phyloP scores from a whole-genome alignment of 2,329 filamentous ascomycete species.

The Nannizzia gypsea region DNA sequence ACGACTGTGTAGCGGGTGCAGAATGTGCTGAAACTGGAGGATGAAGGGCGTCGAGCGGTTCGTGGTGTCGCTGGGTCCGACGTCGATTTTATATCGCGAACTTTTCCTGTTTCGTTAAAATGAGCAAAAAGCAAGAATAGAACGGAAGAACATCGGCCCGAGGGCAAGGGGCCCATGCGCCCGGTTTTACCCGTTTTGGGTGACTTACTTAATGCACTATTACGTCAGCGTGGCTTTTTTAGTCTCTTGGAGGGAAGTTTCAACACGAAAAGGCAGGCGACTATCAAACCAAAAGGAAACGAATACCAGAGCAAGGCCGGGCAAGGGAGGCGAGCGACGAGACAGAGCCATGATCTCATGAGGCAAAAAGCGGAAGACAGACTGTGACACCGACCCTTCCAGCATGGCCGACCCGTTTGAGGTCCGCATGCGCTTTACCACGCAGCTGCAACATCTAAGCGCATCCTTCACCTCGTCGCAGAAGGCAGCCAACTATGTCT shows the following conservation, averaged over 20 bases:
- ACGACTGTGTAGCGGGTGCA: neutral
- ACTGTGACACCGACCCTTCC: conserved; percentile 24
- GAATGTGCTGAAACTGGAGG: neutral
- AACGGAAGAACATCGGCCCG: neutral
- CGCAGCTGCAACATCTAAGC: conserved; percentile 78
- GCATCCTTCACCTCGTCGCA: conserved; percentile 79
- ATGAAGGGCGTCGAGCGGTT: neutral
- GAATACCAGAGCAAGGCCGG: neutral
- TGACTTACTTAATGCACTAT: neutral
- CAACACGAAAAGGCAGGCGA: neutral
- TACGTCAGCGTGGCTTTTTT: neutral
- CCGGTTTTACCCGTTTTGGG: conserved; percentile 2
- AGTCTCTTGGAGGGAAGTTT: neutral
- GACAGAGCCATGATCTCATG: neutral
- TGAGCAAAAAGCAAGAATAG: neutral
- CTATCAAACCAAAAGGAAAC: neutral
- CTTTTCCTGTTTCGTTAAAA: neutral
- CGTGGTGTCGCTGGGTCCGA: neutral
- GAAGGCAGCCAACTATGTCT: conserved; percentile 87
- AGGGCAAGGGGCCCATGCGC: neutral
- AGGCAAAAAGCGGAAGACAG: neutral
- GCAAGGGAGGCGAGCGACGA: neutral
- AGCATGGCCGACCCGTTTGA: conserved; percentile 83
- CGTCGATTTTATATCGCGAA: neutral
- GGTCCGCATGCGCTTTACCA: conserved; percentile 93